Evolutionary conservation across 2,329 filamentous ascomycete genomes (phyloP), one percentile per base, ranked within the genome.

Genomic region (Dichotomopilus funicola): DNA sequence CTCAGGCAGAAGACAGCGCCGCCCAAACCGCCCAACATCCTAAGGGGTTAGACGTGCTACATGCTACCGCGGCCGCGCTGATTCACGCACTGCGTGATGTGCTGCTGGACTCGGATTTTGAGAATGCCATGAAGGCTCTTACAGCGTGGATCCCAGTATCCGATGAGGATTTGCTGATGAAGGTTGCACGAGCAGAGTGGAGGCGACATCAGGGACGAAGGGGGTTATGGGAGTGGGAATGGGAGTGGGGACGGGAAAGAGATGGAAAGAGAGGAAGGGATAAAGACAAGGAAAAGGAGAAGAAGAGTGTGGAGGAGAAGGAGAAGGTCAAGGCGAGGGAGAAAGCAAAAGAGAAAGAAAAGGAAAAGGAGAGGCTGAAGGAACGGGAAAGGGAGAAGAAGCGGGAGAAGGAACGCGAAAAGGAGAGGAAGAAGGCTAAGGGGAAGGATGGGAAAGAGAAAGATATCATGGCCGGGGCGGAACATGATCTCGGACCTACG

Each of bases 41-140:
- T 75, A 80, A 63, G 79, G 82, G 90, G 51, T 79, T 97, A 38
- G 91, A 95, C 65, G 80, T 97, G 38, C 75, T 99, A 50, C 94
- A 99, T 71, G 92, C 94, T 9, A 88, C 91, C 5, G 88, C 88
- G 59, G 88, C 91, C 3, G 92, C 94, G 1, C 78, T 99, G 34
- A 91, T 97, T 48, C 90, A 96, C 68, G 91, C 90, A 13, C 88
- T 94, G 62, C 80, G 89, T 40, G 89, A 96, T 59, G 89, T 95
- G 51, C 78, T 99, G 36, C 76, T 96, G 5, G 91, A 95, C 65
- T 90, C 89, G 13, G 94, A 99, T 69, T 99, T 97, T 70, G 94
- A 99, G 70, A 95, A 95, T 66, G 88, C 88, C 47, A 99, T 99
- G 94, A 97, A 96, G 74, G 88, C 91, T 6, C 77, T 99, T 60